Base-by-base conservation (phyloP, 345 rosid genomes). In the Raphanus sativus region DNA sequence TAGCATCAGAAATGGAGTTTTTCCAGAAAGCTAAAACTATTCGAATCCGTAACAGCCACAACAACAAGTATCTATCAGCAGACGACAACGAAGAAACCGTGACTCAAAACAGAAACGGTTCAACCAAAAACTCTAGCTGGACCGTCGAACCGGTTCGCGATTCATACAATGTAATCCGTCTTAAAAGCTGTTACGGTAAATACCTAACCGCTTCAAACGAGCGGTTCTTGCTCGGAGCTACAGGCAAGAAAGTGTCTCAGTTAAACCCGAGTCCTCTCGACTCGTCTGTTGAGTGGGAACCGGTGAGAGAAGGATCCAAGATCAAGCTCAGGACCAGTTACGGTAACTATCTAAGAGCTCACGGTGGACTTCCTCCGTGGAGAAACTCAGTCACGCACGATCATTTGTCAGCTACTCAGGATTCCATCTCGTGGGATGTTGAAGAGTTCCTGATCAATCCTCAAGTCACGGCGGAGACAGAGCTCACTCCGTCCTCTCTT, bases 201-300 rank as follows among this genome's bases (percentile, higher is more conserved):
- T 96, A 96, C 84, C 76, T 93, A 26, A 90, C 99, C 67, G 98
- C 98, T 65, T 85, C 97, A 4, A 89, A 91, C 77, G 84, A 85
- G 65, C 91, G 91, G 13, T 91, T 89, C 80, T 67, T 92, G n/a
- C 86, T 89, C 1, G 97, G 99, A 28, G 86, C 89, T 81, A 87
- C 91, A 6, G 96, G 97, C 17, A 84, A 84, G 59, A 92, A 92
- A 82, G 96, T 89, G 40, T 34, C 81, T 34, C 99, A 91, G 86
- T 62, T 86, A 0, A 70, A 83, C 11, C 86, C 84, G 29, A 69
- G 75, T 25, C 82, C 85, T 25, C 85, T 77, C 11, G 97, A 92
- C 38, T 83, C 84, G 1, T 86, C 86, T 16, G 75, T 84, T 33
- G 93, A 87, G 75, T 91, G 98, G 97, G 94, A 94, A 55, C 93